Evolutionary conservation across 1,284 basidiomycete genomes (phyloP).

Genomic region (Cutaneotrichosporon cyanovorans): DNA sequence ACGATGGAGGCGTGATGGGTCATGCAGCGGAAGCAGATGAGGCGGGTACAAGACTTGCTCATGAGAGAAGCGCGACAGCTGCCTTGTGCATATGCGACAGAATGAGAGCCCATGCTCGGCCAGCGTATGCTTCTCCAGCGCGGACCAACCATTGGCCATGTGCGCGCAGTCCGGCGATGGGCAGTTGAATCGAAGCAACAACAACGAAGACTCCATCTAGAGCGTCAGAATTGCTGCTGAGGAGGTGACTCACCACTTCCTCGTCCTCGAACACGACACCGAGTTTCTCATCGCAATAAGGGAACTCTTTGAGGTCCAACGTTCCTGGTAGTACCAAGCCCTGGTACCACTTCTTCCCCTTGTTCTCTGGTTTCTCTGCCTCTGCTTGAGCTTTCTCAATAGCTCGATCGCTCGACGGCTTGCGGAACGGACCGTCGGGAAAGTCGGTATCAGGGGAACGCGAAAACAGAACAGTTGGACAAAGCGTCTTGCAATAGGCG

Average conservation of each 20-base stretch:
- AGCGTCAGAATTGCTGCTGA: background rate
- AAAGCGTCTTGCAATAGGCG: slow-evolving; percentile 92
- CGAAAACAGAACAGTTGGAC: slow-evolving; percentile 76
- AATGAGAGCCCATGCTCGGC: slow-evolving; percentile 63
- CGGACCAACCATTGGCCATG: slow-evolving; percentile 78
- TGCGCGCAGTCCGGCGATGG: slow-evolving; percentile 73
- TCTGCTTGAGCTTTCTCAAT: slow-evolving; percentile 35
- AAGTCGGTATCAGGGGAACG: slow-evolving; percentile 59
- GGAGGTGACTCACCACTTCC: slow-evolving; percentile 54
- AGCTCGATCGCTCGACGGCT: slow-evolving; percentile 46
- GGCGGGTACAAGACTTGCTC: slow-evolving; percentile 82
- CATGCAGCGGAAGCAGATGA: slow-evolving; percentile 62
- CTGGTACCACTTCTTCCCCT: slow-evolving; percentile 36
- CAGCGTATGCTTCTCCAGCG: slow-evolving; percentile 60
- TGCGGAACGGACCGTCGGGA: slow-evolving; percentile 53
- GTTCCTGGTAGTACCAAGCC: slow-evolving; percentile 36
- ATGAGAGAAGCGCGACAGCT: slow-evolving; percentile 92
- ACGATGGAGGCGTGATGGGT: slow-evolving; percentile 62
- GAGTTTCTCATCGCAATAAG: slow-evolving; percentile 68
- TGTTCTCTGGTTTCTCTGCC: slow-evolving; percentile 32
- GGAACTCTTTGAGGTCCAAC: slow-evolving; percentile 40
- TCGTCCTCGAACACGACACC: slow-evolving; percentile 79
- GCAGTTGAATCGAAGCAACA: slow-evolving; percentile 82
- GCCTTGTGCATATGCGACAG: slow-evolving; percentile 81
- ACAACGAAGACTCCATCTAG: slow-evolving; percentile 82